Percentiles rank a stretch among this genome's conserved stretches.
phyloP scores from a whole-genome alignment of 371 early-diverging fungal species.

The Zychaea mexicana region DNA sequence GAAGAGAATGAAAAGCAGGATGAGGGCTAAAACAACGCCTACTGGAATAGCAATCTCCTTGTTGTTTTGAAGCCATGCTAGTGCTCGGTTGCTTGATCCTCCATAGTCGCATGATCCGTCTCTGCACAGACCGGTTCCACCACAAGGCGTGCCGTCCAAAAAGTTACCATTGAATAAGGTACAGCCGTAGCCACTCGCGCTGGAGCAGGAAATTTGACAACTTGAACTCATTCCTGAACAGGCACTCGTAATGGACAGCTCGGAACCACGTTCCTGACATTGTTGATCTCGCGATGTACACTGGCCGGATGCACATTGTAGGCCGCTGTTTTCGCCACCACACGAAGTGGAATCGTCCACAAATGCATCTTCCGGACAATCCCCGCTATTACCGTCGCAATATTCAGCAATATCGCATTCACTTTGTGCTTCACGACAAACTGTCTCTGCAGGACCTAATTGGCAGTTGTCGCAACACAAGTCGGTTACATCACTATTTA shows the following conservation, averaged over 20 bases:
- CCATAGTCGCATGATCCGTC: constrained; percentile 44
- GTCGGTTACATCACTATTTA: constrained; percentile 75
- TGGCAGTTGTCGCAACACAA: constrained; percentile 83
- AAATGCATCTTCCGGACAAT: constrained; percentile 75
- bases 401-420: constrained; percentile 83
- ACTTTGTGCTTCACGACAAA: constrained; percentile 78
- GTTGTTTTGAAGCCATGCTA: constrained; percentile 38
- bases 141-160: constrained; percentile 89
- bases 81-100: constrained; percentile 22
- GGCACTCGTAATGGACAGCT: constrained; percentile 43
- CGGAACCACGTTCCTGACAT: constrained; percentile 60
- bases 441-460: constrained; percentile 53
- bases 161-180: constrained; percentile 75
- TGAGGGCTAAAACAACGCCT: constrained; percentile 44
- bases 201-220: constrained; percentile 70
- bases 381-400: constrained; percentile 73
- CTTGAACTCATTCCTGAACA: constrained; percentile 47
- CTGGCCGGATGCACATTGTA: constrained; percentile 81
- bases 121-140: constrained; percentile 65
- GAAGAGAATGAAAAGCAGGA: constrained; percentile 13
- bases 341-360: constrained; percentile 73
- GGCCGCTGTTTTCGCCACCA: constrained; percentile 19
- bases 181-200: constrained; percentile 59
- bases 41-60: constrained; percentile 56
- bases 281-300: constrained; percentile 89